A percentile compares a stretch with the other conserved stretches of the same genome.
Conservation (phyloP, 768 basidiomycete species). For the Gymnopilus dilepis region DNA sequence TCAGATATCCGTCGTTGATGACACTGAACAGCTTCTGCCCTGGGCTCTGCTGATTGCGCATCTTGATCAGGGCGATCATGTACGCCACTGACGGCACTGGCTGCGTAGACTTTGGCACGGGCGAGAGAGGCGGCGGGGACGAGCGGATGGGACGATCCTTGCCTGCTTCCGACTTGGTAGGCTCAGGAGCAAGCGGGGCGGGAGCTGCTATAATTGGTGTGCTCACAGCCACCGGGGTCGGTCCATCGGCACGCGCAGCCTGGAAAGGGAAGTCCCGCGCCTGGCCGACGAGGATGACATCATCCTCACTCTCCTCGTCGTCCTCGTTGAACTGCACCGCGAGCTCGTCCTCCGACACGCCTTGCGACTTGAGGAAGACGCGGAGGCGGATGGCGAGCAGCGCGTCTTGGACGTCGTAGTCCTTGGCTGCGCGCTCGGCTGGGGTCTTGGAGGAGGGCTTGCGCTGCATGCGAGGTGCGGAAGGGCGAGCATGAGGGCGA, state of each 20-base stretch:
- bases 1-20: not conserved
- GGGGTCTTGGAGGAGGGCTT: not conserved
- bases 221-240: not conserved
- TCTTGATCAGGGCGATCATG: conserved; percentile 30
- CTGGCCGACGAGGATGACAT: conserved; percentile 5
- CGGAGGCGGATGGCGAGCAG: conserved; percentile 28
- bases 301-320: conserved; percentile 14
- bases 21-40: not conserved
- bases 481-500: not conserved
- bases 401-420: conserved; percentile 32
- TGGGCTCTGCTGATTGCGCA: conserved; percentile 23
- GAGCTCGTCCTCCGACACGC: conserved; percentile 26
- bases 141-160: conserved; percentile 16
- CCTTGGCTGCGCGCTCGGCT: conserved; percentile 13
- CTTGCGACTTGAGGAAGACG: conserved; percentile 26
- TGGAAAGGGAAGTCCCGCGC: not conserved
- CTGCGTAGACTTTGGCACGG: not conserved
- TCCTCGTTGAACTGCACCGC: conserved; percentile 16
- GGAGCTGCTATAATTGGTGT: not conserved
- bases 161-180: not conserved
- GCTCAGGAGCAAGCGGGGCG: not conserved
- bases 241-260: not conserved
- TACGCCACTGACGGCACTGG: conserved; percentile 22
- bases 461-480: not conserved
- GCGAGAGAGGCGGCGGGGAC: conserved; percentile 22